Evolutionary conservation across 2,329 filamentous ascomycete species (phyloP), one percentile per base, ranked within the genome.

Genomic region (Dichotomopilus funicola): DNA sequence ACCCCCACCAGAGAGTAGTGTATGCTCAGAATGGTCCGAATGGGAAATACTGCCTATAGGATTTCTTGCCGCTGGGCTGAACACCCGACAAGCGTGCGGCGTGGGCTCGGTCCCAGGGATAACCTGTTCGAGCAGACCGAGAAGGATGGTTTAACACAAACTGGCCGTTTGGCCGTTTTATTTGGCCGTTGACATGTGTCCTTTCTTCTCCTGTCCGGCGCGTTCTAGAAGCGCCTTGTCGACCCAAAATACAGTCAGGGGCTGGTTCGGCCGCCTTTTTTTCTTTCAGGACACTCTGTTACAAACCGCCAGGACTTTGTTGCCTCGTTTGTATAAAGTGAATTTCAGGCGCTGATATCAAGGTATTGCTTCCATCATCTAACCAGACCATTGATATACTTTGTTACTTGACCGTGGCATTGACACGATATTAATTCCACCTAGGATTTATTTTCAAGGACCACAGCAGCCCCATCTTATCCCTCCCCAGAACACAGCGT

Each of bases 171-270:
- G 19, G 19, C 19, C 19, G 19, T 27, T 27, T 27, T n/a, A 52
- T 45, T 47, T 10, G 47, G 59, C n/a, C 36, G 31, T 5, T 43
- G 54, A 56, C 38, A 55, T 57, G 42, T 57, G 57, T 61, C 52
- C 51, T 57, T 59, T 54, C 40, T 42, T 2, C 13, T n/a, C 12
- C 7, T 1, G 33, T 53, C 56, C 46, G 44, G 46, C 19, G 10
- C 13, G 27, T 58, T 58, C 52, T 41, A n/a, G 44, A 11, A 49
- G 47, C 40, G 36, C 47, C 34, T 9, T 13, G 46, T 27, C 7
- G 6, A 4, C 13, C 19, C 6, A 8, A 11, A 27, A 27, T 38
- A 34, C 1, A 7, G 9, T 38, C n/a, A 13, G 11, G 40, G 11
- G 42, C 36, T 35, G 31, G 43, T 27, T 27, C 19, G 19, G 19